phyloP scores from a whole-genome alignment of 768 basidiomycete species.

The Termitomyces sp. region DNA sequence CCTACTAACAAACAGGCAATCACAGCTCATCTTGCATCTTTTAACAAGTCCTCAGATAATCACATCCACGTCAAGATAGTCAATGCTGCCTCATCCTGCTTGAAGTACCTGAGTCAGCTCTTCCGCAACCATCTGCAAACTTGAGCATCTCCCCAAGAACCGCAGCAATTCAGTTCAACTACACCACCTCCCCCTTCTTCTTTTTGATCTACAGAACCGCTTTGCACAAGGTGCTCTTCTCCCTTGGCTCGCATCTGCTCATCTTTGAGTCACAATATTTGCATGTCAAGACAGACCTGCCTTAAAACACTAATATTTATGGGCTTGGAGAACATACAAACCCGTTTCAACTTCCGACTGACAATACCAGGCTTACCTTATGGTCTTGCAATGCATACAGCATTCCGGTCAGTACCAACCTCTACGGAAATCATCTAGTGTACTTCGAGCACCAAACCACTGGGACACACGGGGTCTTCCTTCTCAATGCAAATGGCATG shows the following conservation, averaged over 20 bases:
- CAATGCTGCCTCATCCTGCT: constrained; percentile 46
- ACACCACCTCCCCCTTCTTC: constrained; percentile 55
- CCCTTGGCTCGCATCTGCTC: constrained; percentile 55
- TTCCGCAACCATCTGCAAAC: constrained; percentile 46
- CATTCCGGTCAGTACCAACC: constrained; percentile 52
- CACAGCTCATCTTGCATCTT: constrained; percentile 39
- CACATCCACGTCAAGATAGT: constrained; percentile 65
- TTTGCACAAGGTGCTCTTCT: constrained; percentile 55
- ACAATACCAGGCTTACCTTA: constrained; percentile 45
- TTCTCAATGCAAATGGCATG: constrained; percentile 74
- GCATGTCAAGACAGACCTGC: constrained; percentile 62
- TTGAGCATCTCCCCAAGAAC: constrained; percentile 23
- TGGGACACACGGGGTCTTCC: constrained; percentile 67
- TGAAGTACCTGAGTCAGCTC: constrained; percentile 60
- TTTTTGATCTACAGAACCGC: constrained; percentile 51
- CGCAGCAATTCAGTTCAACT: constrained; percentile 56
- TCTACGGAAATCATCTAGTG: constrained; percentile 73
- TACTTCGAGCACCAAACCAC: constrained; percentile 68
- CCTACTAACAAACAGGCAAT: background rate
- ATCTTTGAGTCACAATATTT: constrained; percentile 79
- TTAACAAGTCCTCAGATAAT: constrained; percentile 28
- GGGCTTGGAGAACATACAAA: constrained; percentile 75
- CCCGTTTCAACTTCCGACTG: constrained; percentile 52
- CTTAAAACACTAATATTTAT: constrained; percentile 63
- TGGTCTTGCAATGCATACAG: constrained; percentile 69